Base-by-base conservation (phyloP, 495 filamentous ascomycete genomes). In the Penicillium diatomitis region DNA sequence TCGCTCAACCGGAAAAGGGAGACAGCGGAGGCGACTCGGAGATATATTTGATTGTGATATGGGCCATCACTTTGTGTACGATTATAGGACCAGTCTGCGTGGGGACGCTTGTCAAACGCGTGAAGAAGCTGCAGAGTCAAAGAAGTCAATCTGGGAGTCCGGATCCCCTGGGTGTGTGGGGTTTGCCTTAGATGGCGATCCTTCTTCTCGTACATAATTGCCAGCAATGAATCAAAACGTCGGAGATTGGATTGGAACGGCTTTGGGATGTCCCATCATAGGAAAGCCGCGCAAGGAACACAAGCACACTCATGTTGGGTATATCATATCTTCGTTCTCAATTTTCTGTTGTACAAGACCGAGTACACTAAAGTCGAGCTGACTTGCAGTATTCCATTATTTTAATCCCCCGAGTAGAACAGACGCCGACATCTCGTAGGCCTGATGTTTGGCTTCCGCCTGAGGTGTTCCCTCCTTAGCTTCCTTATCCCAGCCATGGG, bases 31-130 rank as follows among this genome's bases (percentile, higher is more conserved):
- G 41, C 2, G 51, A 48, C 2, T 67, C 70, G 0, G 71, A 79
- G 10, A 64, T 77, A 4, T 90, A 85, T 55, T 64, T 90, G 3
- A 67, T 88, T 6, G 75, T 84, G 0, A 75, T 82, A 0, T 91
- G 86, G 86, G 87, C 85, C 2, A 84, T 88, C 7, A 72, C 86
- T 0, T 52, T 90, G 2, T 89, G 85, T 50, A 90, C 87, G 0
- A 66, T 89, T 28, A 48, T 85, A n/a, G 86, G 86, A 0, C 86
- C 87, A 0, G 58, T 89, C 2, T 69, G 68, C 4, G 83, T 89
- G 2, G 87, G 87, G 0, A 44, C 81, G 6, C 61, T 86, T 0
- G 75, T 87, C 1, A 64, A 57, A 37, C 55, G 75, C 33, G 70
- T 79, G 28, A 71, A 64, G 54, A 65, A 41, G 32, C 49, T 73